phyloP scores from a whole-genome alignment of 1,139 yeast genomes.

The Geotrichum armillariae region DNA sequence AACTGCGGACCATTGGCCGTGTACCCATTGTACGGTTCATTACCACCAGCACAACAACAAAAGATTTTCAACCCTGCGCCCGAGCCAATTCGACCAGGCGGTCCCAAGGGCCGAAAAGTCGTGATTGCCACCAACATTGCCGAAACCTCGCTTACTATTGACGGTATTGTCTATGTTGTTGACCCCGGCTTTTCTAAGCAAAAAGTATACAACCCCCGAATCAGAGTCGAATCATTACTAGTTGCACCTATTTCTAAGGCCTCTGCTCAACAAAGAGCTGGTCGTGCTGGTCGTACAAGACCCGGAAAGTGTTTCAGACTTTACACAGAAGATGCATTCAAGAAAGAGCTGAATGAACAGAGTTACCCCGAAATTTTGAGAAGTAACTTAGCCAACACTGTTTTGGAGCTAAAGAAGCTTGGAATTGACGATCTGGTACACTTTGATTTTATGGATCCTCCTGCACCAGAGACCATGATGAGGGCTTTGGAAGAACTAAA shows the following conservation, averaged over 20 bases:
- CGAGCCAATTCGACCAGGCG: conserved; percentile 56
- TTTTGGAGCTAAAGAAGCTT: conserved; percentile 84
- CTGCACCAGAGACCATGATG: conserved; percentile 99
- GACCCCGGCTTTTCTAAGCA: conserved; percentile 98
- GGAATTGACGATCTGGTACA: conserved; percentile 96
- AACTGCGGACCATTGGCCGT: conserved; percentile 86
- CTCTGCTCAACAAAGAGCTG: conserved; percentile 97
- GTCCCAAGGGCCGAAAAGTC: conserved; percentile 90
- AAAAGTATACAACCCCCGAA: conserved; percentile 94
- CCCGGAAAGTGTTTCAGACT: conserved; percentile 97
- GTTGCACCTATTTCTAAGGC: conserved; percentile 98
- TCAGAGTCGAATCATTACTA: conserved; percentile 88
- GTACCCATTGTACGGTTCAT: conserved; percentile 91
- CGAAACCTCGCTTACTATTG: conserved; percentile 95
- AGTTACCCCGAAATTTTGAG: conserved; percentile 94
- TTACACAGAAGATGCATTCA: conserved; percentile 95
- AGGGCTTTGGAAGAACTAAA: conserved; percentile 94
- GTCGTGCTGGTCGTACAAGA: conserved; percentile 99
- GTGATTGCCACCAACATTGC: conserved; percentile 96
- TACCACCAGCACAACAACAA: conserved; percentile 95
- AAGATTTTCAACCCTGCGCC: conserved; percentile 92
- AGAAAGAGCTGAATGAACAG: conserved; percentile 90
- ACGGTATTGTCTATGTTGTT: conserved; percentile 94
- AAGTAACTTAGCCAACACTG: conserved; percentile 88
- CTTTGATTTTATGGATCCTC: conserved; percentile 98